phyloP scores from a whole-genome alignment of 2,329 filamentous ascomycete genomes.

The Acrodontium crateriforme region DNA sequence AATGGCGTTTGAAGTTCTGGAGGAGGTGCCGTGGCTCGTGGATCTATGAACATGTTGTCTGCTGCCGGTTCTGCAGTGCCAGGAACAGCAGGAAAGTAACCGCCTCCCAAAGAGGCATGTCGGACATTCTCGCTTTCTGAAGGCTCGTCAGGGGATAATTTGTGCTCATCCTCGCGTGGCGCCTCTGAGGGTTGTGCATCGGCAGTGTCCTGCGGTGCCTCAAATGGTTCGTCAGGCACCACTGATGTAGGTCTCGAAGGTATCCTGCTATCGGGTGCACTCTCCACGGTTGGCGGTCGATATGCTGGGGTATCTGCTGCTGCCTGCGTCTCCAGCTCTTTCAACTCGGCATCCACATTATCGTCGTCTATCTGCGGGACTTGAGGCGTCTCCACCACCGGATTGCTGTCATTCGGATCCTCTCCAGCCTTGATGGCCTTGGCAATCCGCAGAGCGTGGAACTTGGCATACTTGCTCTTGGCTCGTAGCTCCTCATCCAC shows the following conservation, averaged over 20 bases:
- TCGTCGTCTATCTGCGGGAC: conserved; percentile 8
- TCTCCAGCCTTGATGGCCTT: conserved; percentile 83
- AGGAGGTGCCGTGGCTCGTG: not conserved
- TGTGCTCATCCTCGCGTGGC: conserved; percentile 12
- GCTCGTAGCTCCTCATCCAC: conserved; percentile 61
- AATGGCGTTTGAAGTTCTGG: too few species aligned
- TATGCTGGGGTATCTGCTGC: conserved; percentile 11
- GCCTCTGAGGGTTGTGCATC: conserved; percentile 11
- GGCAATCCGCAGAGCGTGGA: conserved; percentile 79
- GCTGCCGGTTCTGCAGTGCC: conserved; percentile 26
- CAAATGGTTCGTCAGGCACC: conserved; percentile 8
- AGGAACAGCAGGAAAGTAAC: conserved; percentile 44
- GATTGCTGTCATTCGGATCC: conserved; percentile 86
- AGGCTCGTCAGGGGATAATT: conserved; percentile 41
- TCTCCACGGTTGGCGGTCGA: conserved; percentile 43
- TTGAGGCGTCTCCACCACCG: conserved; percentile 41
- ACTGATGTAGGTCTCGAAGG: conserved; percentile 21
- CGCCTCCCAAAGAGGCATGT: conserved; percentile 39
- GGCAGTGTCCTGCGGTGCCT: conserved; percentile 37
- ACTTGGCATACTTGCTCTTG: conserved; percentile 93
- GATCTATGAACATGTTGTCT: conserved; percentile 16
- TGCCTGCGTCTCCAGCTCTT: conserved; percentile 8
- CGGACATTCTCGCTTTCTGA: conserved; percentile 18
- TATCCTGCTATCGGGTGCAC: conserved; percentile 43
- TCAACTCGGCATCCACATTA: conserved; percentile 16